Percentiles rank a stretch among this genome's conserved stretches.
Conservation (phyloP, 192 early-diverging fungal genomes). For the Linnemannia zychae region DNA sequence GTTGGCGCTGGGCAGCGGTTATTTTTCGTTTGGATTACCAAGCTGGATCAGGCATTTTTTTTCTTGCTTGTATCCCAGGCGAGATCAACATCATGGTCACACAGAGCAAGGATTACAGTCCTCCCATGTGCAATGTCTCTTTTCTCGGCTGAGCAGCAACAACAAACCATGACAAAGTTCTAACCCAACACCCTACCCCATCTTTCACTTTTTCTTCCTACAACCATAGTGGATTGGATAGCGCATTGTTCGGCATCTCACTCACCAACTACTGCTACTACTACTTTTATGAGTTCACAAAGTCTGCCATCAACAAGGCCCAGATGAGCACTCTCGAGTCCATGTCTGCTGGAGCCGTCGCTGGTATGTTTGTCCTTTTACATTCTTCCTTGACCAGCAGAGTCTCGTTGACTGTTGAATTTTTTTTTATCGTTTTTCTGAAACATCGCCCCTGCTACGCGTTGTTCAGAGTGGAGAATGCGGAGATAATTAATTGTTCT, state of each 20-base stretch:
- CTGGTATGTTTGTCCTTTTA: conserved; percentile 60
- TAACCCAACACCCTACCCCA: background rate
- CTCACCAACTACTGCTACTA: conserved; percentile 93
- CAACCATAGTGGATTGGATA: conserved; percentile 85
- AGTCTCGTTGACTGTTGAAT: background rate
- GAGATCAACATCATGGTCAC: background rate
- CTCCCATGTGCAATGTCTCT: background rate
- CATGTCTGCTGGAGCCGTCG: conserved; percentile 94
- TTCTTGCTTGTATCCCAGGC: background rate
- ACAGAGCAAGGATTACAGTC: background rate
- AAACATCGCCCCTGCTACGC: background rate
- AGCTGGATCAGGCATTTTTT: background rate
- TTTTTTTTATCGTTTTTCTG: background rate
- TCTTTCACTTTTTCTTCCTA: background rate
- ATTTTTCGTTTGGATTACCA: background rate
- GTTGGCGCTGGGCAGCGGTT: background rate
- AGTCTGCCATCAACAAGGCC: conserved; percentile 84
- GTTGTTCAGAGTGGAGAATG: background rate
- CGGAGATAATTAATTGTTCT: background rate
- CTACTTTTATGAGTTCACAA: conserved; percentile 92
- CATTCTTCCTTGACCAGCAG: background rate
- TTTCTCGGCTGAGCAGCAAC: background rate
- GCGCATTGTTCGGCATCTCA: conserved; percentile 96
- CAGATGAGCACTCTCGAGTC: conserved; percentile 89
- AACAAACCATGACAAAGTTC: background rate